Evolutionary conservation across 306 rosid species (phyloP).

Genomic region (Prinsepia uniflora): DNA sequence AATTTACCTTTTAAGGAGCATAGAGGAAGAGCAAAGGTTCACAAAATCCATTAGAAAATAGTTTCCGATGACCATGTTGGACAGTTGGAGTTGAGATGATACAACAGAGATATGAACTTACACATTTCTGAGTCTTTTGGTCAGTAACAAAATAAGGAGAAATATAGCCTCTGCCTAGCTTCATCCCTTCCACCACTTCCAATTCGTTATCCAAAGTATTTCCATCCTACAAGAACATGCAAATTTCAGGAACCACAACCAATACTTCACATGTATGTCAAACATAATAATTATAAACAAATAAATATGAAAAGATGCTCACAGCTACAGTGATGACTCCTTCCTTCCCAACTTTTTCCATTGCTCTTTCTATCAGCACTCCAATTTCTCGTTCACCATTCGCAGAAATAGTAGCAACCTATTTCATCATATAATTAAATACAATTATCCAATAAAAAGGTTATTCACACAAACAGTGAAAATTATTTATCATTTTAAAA

Average conservation of each 20-base stretch:
- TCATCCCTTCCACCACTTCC: conserved; percentile 99
- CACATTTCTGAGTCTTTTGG: conserved; percentile 87
- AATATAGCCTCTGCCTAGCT: conserved; percentile 73
- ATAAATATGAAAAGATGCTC: conserved; percentile 28
- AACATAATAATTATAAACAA: background rate
- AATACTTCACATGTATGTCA: background rate
- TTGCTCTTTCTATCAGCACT: conserved; percentile 86
- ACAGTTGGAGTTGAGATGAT: background rate
- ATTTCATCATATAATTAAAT: conserved; percentile 14
- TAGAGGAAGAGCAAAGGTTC: background rate
- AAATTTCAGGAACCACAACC: conserved; percentile 11
- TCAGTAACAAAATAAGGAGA: conserved; percentile 91
- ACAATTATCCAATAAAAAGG: background rate
- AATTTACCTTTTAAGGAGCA: background rate
- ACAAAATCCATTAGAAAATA: conserved; percentile 9
- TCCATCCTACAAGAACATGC: conserved; percentile 65
- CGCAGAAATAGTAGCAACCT: conserved; percentile 97
- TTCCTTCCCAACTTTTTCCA: conserved; percentile 98
- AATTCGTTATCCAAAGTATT: conserved; percentile 86
- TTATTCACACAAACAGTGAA: background rate
- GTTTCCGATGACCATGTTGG: background rate
- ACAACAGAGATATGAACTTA: conserved; percentile 40
- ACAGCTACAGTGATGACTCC: conserved; percentile 93
- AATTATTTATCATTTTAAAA: background rate
- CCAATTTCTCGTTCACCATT: conserved; percentile 92